Evolutionary conservation across 1,284 basidiomycete genomes (phyloP), one percentile per base, ranked within the genome.

Genomic region (Cutaneotrichosporon sp.): DNA sequence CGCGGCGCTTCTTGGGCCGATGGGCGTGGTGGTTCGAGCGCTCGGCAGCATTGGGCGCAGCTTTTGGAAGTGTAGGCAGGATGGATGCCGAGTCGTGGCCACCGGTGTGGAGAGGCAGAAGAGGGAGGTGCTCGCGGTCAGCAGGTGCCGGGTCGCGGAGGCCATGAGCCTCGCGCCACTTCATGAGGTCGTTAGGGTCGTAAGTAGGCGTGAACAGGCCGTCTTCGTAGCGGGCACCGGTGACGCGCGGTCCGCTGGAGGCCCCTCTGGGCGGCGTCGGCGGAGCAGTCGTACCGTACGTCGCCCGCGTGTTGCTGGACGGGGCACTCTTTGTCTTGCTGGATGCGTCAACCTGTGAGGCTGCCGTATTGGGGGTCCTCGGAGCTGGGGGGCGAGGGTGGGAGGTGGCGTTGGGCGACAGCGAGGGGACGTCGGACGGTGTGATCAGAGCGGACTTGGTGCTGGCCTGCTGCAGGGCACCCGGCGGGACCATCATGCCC

Each of bases 141-240:
- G 53, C 34, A 5, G 54, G 47, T 8, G 61, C 13, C 7, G 14
- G 9, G 16, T 56, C 42, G 18, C 47, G 25, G 14, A 71, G 55
- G 7, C 64, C 62, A 16, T 65, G 56, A 42, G 65, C 63, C 49
- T 64, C 54, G 14, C 61, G 63, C 56, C 68, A 74, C 27, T 47
- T 43, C 58, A 64, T 64, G 34, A 74, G 63, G 25, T 72, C 64
- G 0, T 67, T 58, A 1, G 64, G 54, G 53, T 72, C 71, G 50
- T 72, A 74, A 10, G 68, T 52, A 2, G 67, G 64, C 31, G 60
- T 72, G 50, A 70, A 51, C n/a, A 67, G 55, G 6, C 72, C 71
- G 27, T 66, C 57, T 43, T 70, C 65, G 36, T 63, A 58, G 36
- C 62, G 66, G 27, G 65, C 62, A 3, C 58, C 62, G 9, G 66